phyloP scores from a whole-genome alignment of 1,284 basidiomycete species.

The Ustilago vetiveriae region DNA sequence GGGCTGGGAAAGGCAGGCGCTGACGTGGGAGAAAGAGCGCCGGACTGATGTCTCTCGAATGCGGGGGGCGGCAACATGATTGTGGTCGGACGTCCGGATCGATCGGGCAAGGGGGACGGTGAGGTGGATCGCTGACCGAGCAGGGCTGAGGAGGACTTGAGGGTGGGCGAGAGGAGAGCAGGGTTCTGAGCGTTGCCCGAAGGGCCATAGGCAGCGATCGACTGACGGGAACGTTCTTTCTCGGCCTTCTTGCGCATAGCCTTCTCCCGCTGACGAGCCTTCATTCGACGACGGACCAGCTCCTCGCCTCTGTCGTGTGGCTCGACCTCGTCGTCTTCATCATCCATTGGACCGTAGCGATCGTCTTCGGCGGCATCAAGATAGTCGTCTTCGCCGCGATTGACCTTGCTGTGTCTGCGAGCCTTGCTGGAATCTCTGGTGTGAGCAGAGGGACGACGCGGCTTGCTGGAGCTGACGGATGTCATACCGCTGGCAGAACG shows the following conservation, averaged over 20 bases:
- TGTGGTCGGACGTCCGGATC: slow-evolving; percentile 51
- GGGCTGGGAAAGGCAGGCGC: slow-evolving; percentile 38
- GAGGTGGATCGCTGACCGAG: slow-evolving; percentile 36
- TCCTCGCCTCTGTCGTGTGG: slow-evolving; percentile 71
- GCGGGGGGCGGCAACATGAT: slow-evolving; percentile 48
- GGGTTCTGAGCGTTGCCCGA: slow-evolving; percentile 1
- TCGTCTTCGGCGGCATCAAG: slow-evolving; percentile 40
- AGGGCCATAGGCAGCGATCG: slow-evolving; percentile 12
- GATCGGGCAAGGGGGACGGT: slow-evolving; percentile 43
- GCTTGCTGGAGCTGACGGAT: slow-evolving; percentile 12
- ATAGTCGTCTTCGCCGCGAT: slow-evolving; percentile 33
- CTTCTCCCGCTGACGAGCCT: slow-evolving; percentile 68
- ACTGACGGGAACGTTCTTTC: slow-evolving; percentile 47
- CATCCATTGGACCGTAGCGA: slow-evolving; percentile 45
- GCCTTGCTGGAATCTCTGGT: slow-evolving; percentile 36
- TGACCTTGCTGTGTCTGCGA: slow-evolving; percentile 34
- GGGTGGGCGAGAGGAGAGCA: slow-evolving; percentile 23
- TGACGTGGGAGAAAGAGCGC: slow-evolving; percentile 31
- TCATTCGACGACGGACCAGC: slow-evolving; percentile 71
- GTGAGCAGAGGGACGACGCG: slow-evolving; percentile 29
- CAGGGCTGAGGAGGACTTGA: slow-evolving; percentile 25
- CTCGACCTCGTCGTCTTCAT: slow-evolving; percentile 70
- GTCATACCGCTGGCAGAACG: slow-evolving; percentile 32
- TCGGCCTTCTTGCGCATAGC: slow-evolving; percentile 64
- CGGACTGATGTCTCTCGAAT: slow-evolving; percentile 13